These are phyloP conservation scores for Carpinus viminea DNA, from an alignment of 306 rosid species.

Conservation along the genomic window DNA sequence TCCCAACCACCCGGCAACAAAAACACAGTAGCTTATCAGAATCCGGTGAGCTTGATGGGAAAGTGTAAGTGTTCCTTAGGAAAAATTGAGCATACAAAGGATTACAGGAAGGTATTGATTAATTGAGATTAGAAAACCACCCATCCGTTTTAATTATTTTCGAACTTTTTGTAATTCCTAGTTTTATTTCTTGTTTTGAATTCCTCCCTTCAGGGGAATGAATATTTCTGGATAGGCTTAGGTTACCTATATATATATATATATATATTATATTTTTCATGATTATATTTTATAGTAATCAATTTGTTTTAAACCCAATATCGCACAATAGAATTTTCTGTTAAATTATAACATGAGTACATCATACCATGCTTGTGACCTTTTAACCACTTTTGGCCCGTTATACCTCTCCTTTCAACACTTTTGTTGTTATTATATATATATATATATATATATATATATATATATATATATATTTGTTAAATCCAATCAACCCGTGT, in stretches of 20 bases:
- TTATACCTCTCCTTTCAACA: too few relatives aligned
- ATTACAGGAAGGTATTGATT: slow-evolving; percentile 30
- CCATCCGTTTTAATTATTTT: slow-evolving; percentile 31
- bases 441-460: too few relatives aligned
- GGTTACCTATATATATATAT: slow-evolving; percentile 19
- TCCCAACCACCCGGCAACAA: slow-evolving; percentile 57
- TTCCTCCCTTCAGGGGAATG: slow-evolving; percentile 20
- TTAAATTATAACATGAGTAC: too few relatives aligned
- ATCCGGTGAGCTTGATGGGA: slow-evolving; percentile 42
- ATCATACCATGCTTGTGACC: too few relatives aligned
- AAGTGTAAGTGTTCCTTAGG: slow-evolving; percentile 35
- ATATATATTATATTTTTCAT: slow-evolving; percentile 20
- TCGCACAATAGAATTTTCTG: too few relatives aligned
- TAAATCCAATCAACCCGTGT: too few relatives aligned
- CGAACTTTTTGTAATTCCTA: slow-evolving; percentile 38
- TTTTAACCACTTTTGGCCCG: too few relatives aligned
- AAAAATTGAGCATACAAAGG: slow-evolving; percentile 20
- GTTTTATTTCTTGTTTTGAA: slow-evolving; percentile 32
- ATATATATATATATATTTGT: too few relatives aligned
- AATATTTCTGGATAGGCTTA: slow-evolving; percentile 25
- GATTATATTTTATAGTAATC: slow-evolving; percentile 30
- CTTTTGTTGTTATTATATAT: too few relatives aligned
- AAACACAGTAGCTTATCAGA: slow-evolving; percentile 39
- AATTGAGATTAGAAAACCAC: slow-evolving; percentile 29
- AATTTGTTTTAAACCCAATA: not conserved